phyloP scores from a whole-genome alignment of 495 filamentous ascomycete species.

The Trichoderma erinaceum region DNA sequence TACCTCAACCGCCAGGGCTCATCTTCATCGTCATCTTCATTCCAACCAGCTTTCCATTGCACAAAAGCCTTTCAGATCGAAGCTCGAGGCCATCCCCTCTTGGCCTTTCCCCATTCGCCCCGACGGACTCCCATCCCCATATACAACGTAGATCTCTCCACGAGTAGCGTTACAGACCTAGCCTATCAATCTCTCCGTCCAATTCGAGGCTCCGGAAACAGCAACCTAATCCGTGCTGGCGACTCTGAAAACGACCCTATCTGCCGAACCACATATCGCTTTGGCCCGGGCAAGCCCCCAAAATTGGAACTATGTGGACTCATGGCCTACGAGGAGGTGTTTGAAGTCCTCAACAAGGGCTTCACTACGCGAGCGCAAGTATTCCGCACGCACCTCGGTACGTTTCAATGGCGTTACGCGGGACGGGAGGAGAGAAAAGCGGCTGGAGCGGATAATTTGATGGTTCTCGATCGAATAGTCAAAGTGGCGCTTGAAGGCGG shows the following conservation, averaged over 20 bases:
- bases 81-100: constrained; percentile 35
- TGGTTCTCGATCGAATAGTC: constrained; percentile 34
- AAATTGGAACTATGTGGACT: constrained; percentile 23
- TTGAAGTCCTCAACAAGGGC: constrained; percentile 31
- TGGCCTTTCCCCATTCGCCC: constrained; percentile 40
- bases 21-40: constrained; percentile 16
- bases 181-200: constrained; percentile 41
- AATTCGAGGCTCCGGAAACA: constrained; percentile 37
- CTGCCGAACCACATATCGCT: constrained; percentile 44
- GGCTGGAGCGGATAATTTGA: constrained; percentile 26
- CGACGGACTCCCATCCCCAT: constrained; percentile 41
- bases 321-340: constrained; percentile 22
- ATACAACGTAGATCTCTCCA: constrained; percentile 24
- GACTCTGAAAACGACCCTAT: constrained; percentile 24
- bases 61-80: constrained; percentile 39
- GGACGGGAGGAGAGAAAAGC: constrained; percentile 29
- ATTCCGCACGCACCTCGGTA: constrained; percentile 34
- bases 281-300: constrained; percentile 38
- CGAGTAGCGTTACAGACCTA: constrained; percentile 23
- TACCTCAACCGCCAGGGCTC: constrained; percentile 18
- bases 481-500: constrained; percentile 16
- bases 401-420: constrained; percentile 48
- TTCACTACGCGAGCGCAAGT: constrained; percentile 32
- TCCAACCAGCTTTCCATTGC: constrained; percentile 19
- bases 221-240: constrained; percentile 25